Percentiles rank a stretch among this genome's conserved stretches.
Evolutionary conservation across 352 stramenopile genomes (phyloP).

Genomic region (Globisporangium middletonii): DNA sequence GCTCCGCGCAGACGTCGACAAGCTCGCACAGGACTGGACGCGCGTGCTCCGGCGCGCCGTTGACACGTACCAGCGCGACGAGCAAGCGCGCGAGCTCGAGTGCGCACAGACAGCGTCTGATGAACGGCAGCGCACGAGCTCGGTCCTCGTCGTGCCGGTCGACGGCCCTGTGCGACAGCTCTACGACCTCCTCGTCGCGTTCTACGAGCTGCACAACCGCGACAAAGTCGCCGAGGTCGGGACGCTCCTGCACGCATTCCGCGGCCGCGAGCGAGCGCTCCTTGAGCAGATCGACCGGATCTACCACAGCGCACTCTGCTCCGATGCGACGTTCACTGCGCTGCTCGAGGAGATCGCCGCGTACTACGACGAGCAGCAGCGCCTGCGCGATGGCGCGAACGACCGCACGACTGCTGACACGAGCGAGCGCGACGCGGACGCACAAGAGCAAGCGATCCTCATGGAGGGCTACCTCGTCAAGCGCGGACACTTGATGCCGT

Average conservation of each 20-base stretch:
- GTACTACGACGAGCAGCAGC: slow-evolving; percentile 12
- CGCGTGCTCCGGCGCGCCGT: slow-evolving; percentile 18
- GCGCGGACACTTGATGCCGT: slow-evolving; percentile 61
- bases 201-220: slow-evolving; percentile 88
- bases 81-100: not conserved
- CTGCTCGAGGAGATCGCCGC: slow-evolving; percentile 22
- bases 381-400: not conserved
- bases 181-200: slow-evolving; percentile 47
- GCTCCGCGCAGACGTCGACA: slow-evolving; percentile 23
- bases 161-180: slow-evolving; percentile 13
- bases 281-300: slow-evolving; percentile 61
- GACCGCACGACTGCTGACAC: not conserved
- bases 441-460: slow-evolving; percentile 15
- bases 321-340: slow-evolving; percentile 22
- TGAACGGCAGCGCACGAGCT: not conserved
- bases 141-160: not conserved
- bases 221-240: slow-evolving; percentile 81
- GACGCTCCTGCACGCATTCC: slow-evolving; percentile 44
- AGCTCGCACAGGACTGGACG: slow-evolving; percentile 29
- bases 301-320: slow-evolving; percentile 42
- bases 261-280: slow-evolving; percentile 41
- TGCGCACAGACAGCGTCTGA: not conserved
- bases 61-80: slow-evolving; percentile 11
- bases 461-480: slow-evolving; percentile 80
- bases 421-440: too few relatives aligned